Evolutionary conservation across 352 stramenopile genomes (phyloP), one percentile per base, ranked within the genome.

Genomic region (Phytophthora constricta): DNA sequence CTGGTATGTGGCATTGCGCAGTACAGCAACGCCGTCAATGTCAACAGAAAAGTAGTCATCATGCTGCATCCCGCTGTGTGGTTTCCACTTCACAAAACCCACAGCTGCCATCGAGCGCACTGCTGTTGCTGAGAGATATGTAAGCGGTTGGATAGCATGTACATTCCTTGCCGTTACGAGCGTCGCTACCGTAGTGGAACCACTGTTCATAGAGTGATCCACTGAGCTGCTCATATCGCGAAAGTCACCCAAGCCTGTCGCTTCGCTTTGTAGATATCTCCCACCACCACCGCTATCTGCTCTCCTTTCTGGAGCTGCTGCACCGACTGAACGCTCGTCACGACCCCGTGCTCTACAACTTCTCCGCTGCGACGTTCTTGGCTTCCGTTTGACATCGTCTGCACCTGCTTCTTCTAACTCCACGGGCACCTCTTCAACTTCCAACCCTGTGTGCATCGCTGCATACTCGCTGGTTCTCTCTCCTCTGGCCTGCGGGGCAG

Each of bases 31-130:
- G 33, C 61, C 65, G 43, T 80, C 56, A 46, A 70, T 62, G 19
- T 70, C 69, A 23, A 83, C 61, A 5, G 48, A 54, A 55, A 83
- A 83, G 33, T 65, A 20, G 4, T 57, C 34, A 2, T 10, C 34
- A 14, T 74, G 37, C 5, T 26, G 48, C 62, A 69, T 60, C n/a
- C 62, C 61, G 25, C 49, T 63, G 20, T 52, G 39, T 1, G 54
- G 27, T 28, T 72, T 72, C 75, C 75, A 83, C 19, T 71, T 74
- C 25, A 80, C 42, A 41, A 64, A 68, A 4, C 61, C 67, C 17
- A 61, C 54, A 13, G 72, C 45, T 17, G 50, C 22, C 5, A 72
- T 51, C 9, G 60, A 60, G 45, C 50, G 54, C 20, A 65, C 37
- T 37, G 67, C 63, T n/a, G 61, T 64, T 2, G 54, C 71, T 2